A percentile compares a stretch with the other conserved stretches of the same genome.
phyloP scores from a whole-genome alignment of 2,329 filamentous ascomycete species.

The Penicillium aurantiogriseum region DNA sequence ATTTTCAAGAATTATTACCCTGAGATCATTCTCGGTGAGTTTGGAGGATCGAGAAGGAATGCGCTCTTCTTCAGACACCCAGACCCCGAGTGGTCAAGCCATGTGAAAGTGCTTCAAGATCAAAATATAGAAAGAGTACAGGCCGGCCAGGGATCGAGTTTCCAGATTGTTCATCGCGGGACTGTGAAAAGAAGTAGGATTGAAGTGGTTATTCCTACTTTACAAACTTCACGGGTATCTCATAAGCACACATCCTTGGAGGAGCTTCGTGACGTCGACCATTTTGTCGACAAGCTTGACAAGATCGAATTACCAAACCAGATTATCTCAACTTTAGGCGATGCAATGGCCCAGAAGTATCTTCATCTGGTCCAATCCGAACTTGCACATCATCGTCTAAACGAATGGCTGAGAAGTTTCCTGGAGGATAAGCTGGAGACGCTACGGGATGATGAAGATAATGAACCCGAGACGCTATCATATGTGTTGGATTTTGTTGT shows the following conservation, averaged over 20 bases:
- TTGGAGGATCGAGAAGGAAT: slow-evolving; percentile 45
- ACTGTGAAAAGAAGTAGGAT: slow-evolving; percentile 51
- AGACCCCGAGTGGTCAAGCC: slow-evolving; percentile 71
- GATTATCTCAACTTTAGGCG: slow-evolving; percentile 70
- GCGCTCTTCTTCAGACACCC: slow-evolving; percentile 58
- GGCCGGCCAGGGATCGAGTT: slow-evolving; percentile 52
- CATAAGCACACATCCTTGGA: slow-evolving; percentile 63
- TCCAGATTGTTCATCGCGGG: slow-evolving; percentile 61
- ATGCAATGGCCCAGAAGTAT: slow-evolving; percentile 74
- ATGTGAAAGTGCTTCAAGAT: slow-evolving; percentile 67
- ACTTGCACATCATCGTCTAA: slow-evolving; percentile 41
- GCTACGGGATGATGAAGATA: slow-evolving; percentile 47
- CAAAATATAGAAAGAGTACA: slow-evolving; percentile 46
- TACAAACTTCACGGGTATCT: slow-evolving; percentile 71
- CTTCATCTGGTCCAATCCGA: slow-evolving; percentile 65
- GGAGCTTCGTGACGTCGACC: slow-evolving; percentile 69
- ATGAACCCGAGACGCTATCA: slow-evolving; percentile 36
- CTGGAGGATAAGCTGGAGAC: slow-evolving; percentile 39
- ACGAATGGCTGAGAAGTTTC: slow-evolving; percentile 42
- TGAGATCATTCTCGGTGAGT: slow-evolving; percentile 76
- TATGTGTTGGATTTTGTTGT: slow-evolving; percentile 37
- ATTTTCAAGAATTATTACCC: slow-evolving; percentile 92
- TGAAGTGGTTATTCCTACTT: slow-evolving; percentile 59
- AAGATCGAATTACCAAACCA: slow-evolving; percentile 80
- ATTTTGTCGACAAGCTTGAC: slow-evolving; percentile 71